Percentiles rank a stretch among this genome's conserved stretches.
phyloP scores from a whole-genome alignment of 495 filamentous ascomycete species.

The Neurospora sublineolata region DNA sequence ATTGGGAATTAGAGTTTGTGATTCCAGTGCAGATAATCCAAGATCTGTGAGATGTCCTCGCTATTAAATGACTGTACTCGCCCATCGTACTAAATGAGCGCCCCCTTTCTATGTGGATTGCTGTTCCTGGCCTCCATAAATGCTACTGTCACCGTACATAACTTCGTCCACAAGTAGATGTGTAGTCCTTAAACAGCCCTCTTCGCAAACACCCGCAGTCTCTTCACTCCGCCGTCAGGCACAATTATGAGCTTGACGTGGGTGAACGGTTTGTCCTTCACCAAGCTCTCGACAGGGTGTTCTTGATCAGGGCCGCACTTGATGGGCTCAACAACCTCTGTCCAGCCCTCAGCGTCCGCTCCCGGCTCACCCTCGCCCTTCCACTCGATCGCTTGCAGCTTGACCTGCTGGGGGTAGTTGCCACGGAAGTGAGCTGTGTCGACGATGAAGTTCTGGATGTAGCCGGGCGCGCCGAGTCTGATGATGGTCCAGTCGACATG shows the following conservation, averaged over 20 bases:
- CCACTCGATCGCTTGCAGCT: constrained; percentile 53
- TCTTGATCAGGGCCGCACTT: constrained; percentile 72
- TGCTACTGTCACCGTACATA: neutral
- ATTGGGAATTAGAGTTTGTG: neutral
- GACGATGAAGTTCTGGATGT: constrained; percentile 60
- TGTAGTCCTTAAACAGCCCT: constrained; percentile 29
- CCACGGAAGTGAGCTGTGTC: constrained; percentile 87
- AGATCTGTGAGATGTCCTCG: neutral
- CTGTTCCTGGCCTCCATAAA: neutral
- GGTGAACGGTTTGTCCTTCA: constrained; percentile 49
- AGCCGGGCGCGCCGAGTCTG: constrained; percentile 59
- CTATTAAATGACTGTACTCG: neutral
- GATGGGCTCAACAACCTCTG: constrained; percentile 51
- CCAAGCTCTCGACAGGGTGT: constrained; percentile 52
- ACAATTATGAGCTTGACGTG: constrained; percentile 85
- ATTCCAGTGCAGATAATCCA: neutral
- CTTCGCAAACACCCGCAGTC: constrained; percentile 69
- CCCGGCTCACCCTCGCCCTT: constrained; percentile 42
- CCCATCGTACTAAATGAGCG: neutral
- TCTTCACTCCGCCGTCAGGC: constrained; percentile 85
- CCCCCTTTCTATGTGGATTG: neutral
- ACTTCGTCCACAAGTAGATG: neutral
- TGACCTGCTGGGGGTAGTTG: constrained; percentile 74
- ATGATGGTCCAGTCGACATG: constrained; percentile 85
- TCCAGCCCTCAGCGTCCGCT: constrained; percentile 56